Evolutionary conservation across 345 rosid species (phyloP).

Genomic region (Ailanthus altissimus): DNA sequence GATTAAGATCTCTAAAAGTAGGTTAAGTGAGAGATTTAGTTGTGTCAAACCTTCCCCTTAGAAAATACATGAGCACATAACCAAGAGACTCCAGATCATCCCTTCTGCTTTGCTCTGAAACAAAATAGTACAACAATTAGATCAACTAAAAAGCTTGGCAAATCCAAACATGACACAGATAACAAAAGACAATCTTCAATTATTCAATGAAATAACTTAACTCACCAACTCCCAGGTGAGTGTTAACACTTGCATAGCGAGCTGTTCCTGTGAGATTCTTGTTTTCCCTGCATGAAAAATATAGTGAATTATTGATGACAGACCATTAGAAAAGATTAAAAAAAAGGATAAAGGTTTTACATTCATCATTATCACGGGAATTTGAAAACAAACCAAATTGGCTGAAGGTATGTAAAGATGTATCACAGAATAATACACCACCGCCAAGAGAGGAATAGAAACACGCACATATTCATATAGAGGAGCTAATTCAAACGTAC

Average conservation of each 20-base stretch:
- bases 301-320: slow-evolving; percentile 3
- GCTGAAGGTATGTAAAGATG: not conserved
- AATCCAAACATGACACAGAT: slow-evolving; percentile 1
- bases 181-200: not conserved
- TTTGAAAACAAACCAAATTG: not conserved
- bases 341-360: not conserved
- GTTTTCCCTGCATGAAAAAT: slow-evolving; percentile 68
- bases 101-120: slow-evolving; percentile 96
- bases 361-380: slow-evolving; percentile 1
- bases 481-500: not conserved
- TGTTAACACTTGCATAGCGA: slow-evolving; percentile 94
- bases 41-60: slow-evolving; percentile 81
- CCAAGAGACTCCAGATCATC: slow-evolving; percentile 99
- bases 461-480: not conserved
- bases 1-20: not conserved
- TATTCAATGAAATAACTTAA: slow-evolving; percentile 14
- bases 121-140: slow-evolving; percentile 17
- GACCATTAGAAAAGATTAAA: not conserved
- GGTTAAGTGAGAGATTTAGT: slow-evolving; percentile 3
- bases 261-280: slow-evolving; percentile 99
- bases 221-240: slow-evolving; percentile 97
- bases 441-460: not conserved
- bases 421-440: not conserved
- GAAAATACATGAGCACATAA: slow-evolving; percentile 95
- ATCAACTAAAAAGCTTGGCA: slow-evolving; percentile 12